These are phyloP conservation scores for Colletotrichum brevisporum DNA, from an alignment of 2,329 filamentous ascomycete genomes.

Conservation along the genomic window DNA sequence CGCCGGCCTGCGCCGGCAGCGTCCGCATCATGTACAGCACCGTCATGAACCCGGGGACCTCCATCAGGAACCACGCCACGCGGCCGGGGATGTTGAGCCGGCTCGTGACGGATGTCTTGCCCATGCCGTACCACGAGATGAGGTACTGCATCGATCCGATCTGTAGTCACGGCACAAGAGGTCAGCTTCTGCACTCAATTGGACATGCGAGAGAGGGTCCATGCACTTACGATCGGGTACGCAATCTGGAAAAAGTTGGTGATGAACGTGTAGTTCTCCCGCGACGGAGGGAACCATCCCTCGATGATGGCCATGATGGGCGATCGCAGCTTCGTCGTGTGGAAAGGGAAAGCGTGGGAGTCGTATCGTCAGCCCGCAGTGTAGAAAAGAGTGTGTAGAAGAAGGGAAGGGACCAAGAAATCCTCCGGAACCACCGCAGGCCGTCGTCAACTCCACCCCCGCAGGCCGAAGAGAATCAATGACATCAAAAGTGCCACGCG, in stretches of 20 bases:
- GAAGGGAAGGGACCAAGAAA: neutral
- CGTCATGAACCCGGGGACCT: slow-evolving; percentile 81
- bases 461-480: neutral
- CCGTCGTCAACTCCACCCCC: neutral
- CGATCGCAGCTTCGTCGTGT: slow-evolving; percentile 4
- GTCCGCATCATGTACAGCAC: slow-evolving; percentile 84
- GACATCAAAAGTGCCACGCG: slow-evolving; percentile 12
- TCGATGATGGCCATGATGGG: slow-evolving; percentile 62
- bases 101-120: slow-evolving; percentile 86
- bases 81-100: slow-evolving; percentile 89
- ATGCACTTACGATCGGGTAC: slow-evolving; percentile 65
- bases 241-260: slow-evolving; percentile 66
- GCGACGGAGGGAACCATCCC: slow-evolving; percentile 70
- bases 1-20: slow-evolving; percentile 71
- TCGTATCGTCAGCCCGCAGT: neutral
- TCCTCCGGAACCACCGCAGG: neutral
- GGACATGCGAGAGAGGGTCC: neutral
- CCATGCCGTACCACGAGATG: slow-evolving; percentile 87
- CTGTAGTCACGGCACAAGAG: slow-evolving; percentile 59
- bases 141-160: slow-evolving; percentile 81
- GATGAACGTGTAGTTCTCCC: slow-evolving; percentile 69
- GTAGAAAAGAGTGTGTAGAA: neutral
- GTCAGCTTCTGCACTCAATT: slow-evolving; percentile 30
- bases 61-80: slow-evolving; percentile 90
- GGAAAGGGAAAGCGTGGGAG: no score